Percentiles rank a stretch among this genome's conserved stretches.
Evolutionary conservation across 2,329 filamentous ascomycete genomes (phyloP).

Genomic region (Epichloe sibirici): DNA sequence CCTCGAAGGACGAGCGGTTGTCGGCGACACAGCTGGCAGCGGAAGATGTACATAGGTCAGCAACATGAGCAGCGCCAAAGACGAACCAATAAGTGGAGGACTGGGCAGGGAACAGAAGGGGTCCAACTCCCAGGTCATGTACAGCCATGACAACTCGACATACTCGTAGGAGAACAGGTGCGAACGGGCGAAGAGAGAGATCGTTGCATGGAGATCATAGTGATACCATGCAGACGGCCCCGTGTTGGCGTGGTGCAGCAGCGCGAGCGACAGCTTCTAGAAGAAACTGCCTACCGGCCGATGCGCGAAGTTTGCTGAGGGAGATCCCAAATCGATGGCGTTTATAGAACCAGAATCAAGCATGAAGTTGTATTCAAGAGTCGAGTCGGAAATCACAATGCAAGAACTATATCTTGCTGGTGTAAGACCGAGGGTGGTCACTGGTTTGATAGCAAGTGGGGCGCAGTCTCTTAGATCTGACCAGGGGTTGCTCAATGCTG

Average conservation of each 20-base stretch:
- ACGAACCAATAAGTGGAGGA: neutral
- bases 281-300: constrained; percentile 14
- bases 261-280: constrained; percentile 21
- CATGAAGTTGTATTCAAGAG: neutral
- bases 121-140: neutral
- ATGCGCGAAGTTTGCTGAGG: constrained; percentile 2
- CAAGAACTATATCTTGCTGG: neutral
- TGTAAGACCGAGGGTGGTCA: neutral
- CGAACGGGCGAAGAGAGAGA: constrained; percentile 51
- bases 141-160: constrained; percentile 22
- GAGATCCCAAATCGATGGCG: neutral
- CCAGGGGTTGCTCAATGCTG: neutral
- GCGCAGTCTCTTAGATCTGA: neutral
- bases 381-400: neutral
- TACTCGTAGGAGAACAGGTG: constrained; percentile 46
- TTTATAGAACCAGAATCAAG: neutral
- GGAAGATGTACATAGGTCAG: constrained; percentile 16
- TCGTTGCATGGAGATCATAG: constrained; percentile 50
- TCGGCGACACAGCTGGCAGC: constrained; percentile 21
- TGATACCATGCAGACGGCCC: constrained; percentile 30
- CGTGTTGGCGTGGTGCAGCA: constrained; percentile 18
- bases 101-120: neutral
- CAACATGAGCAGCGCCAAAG: constrained; percentile 5
- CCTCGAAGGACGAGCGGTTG: constrained; percentile 28
- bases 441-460: neutral